These are phyloP conservation scores for Diplodia corticola DNA, from an alignment of 2,329 filamentous ascomycete genomes.

Conservation along the genomic window DNA sequence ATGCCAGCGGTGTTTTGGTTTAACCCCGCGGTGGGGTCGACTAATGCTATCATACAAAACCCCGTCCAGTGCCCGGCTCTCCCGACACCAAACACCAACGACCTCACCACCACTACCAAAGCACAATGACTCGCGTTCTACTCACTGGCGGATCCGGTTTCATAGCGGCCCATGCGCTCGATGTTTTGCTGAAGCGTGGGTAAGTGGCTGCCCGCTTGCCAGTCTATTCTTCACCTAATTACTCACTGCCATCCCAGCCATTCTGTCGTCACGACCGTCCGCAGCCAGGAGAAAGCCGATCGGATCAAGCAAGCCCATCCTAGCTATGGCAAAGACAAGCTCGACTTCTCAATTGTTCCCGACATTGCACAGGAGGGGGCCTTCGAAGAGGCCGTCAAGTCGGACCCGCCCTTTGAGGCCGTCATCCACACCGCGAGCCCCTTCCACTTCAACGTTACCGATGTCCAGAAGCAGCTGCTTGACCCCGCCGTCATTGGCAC, in stretches of 20 bases:
- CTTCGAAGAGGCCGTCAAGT: slow-evolving; percentile 63
- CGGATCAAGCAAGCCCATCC: slow-evolving; percentile 59
- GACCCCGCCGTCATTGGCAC: slow-evolving; percentile 65
- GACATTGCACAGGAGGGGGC: slow-evolving; percentile 70
- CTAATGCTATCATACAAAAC: slow-evolving; percentile 16
- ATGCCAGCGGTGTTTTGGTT: neutral
- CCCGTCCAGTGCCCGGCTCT: neutral
- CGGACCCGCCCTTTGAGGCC: slow-evolving; percentile 66
- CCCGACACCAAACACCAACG: neutral
- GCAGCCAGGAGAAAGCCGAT: slow-evolving; percentile 62
- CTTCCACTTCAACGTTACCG: slow-evolving; percentile 72
- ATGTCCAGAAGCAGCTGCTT: slow-evolving; percentile 64
- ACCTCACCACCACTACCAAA: neutral
- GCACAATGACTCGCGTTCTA: slow-evolving; percentile 41
- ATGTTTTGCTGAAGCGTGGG: slow-evolving; percentile 57
- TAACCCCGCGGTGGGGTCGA: slow-evolving; percentile 20
- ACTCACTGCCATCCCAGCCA: slow-evolving; percentile 44
- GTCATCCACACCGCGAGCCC: slow-evolving; percentile 58
- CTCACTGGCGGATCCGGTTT: slow-evolving; percentile 61
- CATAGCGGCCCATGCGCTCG: slow-evolving; percentile 65
- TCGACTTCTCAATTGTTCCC: slow-evolving; percentile 67
- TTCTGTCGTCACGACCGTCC: slow-evolving; percentile 63
- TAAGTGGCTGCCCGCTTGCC: slow-evolving; percentile 27
- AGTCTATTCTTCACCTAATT: neutral
- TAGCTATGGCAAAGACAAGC: slow-evolving; percentile 53